Base-by-base conservation (phyloP, 805 yeast species). In the Wickerhamiella allomyrinae region DNA sequence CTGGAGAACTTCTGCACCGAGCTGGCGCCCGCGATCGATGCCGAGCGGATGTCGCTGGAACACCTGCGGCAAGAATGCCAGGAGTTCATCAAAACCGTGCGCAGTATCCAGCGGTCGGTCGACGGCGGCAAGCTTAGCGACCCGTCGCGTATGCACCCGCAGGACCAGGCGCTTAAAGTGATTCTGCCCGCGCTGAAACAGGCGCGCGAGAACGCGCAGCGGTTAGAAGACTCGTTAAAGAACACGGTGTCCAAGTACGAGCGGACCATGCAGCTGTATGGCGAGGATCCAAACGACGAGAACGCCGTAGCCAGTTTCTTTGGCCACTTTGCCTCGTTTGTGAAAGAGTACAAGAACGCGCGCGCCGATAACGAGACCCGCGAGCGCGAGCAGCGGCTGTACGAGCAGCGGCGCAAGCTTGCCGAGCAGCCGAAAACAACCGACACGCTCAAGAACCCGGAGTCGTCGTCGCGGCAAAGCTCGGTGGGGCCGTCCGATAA, bases 61-160 rank as follows among this genome's bases (percentile, higher is more conserved):
- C 94, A 83, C 52, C 64, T 91, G 22, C 74, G 75, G 43, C 63
- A 65, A 22, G 95, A 86, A 49, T 82, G 95, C 57, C 59, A 62
- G 11, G 77, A 74, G 10, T 84, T 71, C 54, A 66, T 71, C 31
- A 70, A 69, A 38, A 68, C 71, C 13, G 71, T 91, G 43, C 67
- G 66, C 36, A 86, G 83, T 55, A 82, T 85, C 17, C 76, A 74
- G 45, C 70, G 74, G 14, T 81, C 95, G 1, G 62, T 87, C 15
- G 76, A 77, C 33, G 74, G 74, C 51, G 99, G 98, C 15, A 84
- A 83, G 53, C 68, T 91, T 53, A 84, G 94, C 54, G 89, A 84
- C 48, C 71, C 85, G 1, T 64, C 73, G 1, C 66, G 66, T 37
- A 75, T 91, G 53, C 97, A 93, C 60, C 96, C 96, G 1, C 68